These are phyloP conservation scores for Aureobasidium namibiae DNA, from an alignment of 2,329 filamentous ascomycete genomes.

Conservation along the genomic window DNA sequence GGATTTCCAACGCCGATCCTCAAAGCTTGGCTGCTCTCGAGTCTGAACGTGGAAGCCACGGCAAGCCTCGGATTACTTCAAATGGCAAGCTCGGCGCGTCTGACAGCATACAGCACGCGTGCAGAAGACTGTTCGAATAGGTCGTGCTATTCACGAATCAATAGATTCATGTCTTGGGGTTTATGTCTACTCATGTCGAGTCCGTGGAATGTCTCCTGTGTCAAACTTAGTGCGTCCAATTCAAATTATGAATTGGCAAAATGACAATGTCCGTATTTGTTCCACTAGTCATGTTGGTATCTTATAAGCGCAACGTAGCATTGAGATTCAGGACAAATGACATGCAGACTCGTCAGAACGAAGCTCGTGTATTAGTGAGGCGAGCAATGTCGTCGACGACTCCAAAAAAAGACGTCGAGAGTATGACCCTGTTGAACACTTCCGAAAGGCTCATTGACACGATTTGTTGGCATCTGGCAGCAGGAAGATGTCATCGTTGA, in stretches of 20 bases:
- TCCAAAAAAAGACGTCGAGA: background rate
- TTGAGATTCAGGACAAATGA: background rate
- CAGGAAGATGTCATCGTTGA: background rate
- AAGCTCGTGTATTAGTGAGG: background rate
- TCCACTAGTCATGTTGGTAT: background rate
- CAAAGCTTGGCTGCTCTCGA: background rate
- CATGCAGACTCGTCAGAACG: background rate
- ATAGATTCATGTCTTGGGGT: too few species aligned
- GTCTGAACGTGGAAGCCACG: background rate
- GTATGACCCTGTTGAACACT: background rate
- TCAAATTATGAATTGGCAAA: background rate
- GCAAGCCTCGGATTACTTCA: background rate
- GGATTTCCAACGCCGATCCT: background rate
- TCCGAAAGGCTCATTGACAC: background rate
- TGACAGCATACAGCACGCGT: too few species aligned
- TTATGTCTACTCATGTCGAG: too few species aligned
- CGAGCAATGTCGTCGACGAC: background rate
- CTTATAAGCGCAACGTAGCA: background rate
- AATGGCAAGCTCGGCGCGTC: background rate
- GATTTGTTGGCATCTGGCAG: background rate
- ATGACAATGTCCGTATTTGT: background rate
- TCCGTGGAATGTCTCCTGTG: too few species aligned
- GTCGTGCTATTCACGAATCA: too few species aligned
- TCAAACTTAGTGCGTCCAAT: too few species aligned
- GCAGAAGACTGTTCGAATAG: too few species aligned